These are phyloP conservation scores for Wallacemonas sp. DNA, from an alignment of 208 protist species.

Conservation along the genomic window DNA sequence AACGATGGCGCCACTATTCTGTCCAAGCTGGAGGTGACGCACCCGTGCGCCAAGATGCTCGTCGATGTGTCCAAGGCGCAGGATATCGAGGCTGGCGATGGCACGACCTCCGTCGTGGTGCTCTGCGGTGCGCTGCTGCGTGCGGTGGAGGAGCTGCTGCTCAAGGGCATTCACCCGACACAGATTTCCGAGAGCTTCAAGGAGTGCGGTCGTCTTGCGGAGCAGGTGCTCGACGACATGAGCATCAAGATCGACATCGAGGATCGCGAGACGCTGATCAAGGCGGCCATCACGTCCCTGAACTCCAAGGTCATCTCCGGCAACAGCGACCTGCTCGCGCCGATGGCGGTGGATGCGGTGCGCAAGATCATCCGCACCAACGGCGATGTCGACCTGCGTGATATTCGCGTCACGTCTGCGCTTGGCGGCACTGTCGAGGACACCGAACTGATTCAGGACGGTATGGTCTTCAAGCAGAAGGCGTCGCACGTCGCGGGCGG, in stretches of 20 bases:
- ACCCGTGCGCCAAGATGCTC: slow-evolving; percentile 99
- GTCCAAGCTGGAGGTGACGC: slow-evolving; percentile 95
- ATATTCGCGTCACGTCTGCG: slow-evolving; percentile 95
- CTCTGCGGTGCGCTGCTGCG: slow-evolving; percentile 96
- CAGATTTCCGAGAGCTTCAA: slow-evolving; percentile 96
- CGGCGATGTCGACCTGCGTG: slow-evolving; percentile 97
- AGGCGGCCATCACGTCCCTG: slow-evolving; percentile 97
- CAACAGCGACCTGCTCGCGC: slow-evolving; percentile 96
- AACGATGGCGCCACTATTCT: slow-evolving; percentile 99
- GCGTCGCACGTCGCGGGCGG: slow-evolving; percentile 90
- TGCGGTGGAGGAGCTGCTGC: slow-evolving; percentile 92
- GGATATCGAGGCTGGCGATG: slow-evolving; percentile 99
- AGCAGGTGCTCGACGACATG: slow-evolving; percentile 94
- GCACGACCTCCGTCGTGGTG: slow-evolving; percentile 99
- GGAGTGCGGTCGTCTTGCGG: slow-evolving; percentile 81
- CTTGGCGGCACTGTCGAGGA: slow-evolving; percentile 98
- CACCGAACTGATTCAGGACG: slow-evolving; percentile 94
- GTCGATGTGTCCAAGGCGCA: slow-evolving; percentile 98
- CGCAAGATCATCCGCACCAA: slow-evolving; percentile 77
- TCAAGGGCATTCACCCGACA: slow-evolving; percentile 97
- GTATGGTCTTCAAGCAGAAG: slow-evolving; percentile 96
- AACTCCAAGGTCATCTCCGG: slow-evolving; percentile 99
- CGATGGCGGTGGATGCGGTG: slow-evolving; percentile 98
- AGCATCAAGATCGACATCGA: slow-evolving; percentile 93
- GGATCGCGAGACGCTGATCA: slow-evolving; percentile 94